Base-by-base conservation (phyloP, 164 flowering plant species). In the Tinospora cordifolia region DNA sequence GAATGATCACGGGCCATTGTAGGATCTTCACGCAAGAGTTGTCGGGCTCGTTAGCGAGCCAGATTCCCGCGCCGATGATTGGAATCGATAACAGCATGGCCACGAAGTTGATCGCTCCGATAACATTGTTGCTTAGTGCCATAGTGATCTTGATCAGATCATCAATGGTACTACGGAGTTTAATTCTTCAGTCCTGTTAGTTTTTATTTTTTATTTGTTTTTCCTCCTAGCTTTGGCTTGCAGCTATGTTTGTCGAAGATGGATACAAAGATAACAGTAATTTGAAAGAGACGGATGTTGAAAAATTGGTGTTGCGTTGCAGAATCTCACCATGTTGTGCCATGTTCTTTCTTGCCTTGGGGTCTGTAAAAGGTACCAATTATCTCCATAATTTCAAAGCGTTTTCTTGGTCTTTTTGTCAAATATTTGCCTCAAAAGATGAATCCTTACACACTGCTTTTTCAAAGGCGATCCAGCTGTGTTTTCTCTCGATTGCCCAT, bases 1-100 rank as follows among this genome's bases (percentile, higher is more conserved):
- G 27, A 34, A 92, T 84, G 22, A 94, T 88, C 30, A 94, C 89
- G 0, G 98, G 98, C 98, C 97, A 92, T 78, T 90, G 97, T 4
- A 94, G 78, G 63, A 90, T 77, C 76, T 86, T 83, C 13, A 94
- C 87, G 44, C 98, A 94, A 2, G 97, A 79, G 71, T 90, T 89
- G 75, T 87, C 98, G 0, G 92, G 78, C 59, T 86, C 77, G 0
- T 79, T 87, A 11, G 90, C 69, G 0, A 94, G 92, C 96, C 93
- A 89, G 46, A 94, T 88, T 24, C 98, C 97, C 1, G 93, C 78
- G 14, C 97, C 95, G 64, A 94, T 92, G 62, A 94, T 60, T 1
- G 97, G 98, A 38, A 90, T 79, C 0, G 98, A 88, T 9, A 92
- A 89, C 17, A 94, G 88, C 81, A 88, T 75, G 8, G 95, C 96